Evolutionary conservation across 805 yeast species (phyloP), one percentile per base, ranked within the genome.

Genomic region (Dipodascopsis uninucleata): DNA sequence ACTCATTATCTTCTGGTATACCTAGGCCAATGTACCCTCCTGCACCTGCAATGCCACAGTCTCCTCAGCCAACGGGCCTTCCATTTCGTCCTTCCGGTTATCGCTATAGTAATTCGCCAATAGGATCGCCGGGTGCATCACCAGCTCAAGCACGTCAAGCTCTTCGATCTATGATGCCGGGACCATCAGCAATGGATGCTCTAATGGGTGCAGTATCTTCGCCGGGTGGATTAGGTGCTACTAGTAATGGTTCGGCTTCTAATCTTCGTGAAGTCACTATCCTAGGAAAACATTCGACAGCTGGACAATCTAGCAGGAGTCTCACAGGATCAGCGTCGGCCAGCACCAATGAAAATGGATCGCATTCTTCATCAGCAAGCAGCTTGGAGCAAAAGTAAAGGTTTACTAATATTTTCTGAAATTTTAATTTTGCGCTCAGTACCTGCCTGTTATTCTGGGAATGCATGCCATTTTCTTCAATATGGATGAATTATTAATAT

Each of bases 111-210:
- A 18, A 14, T 12, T 43, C 36, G 6, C 39, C n/a, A 14, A 43
- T 17, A 29, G 41, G 33, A 22, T 40, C 40, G n/a, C 38, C 31
- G 16, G 12, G 25, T 29, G 22, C 42, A 7, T 40, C 49, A 16
- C 39, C 25, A 17, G 20, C 31, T 23, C 45, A 49, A 3, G 43
- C 43, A 4, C 47, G 46, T 20, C 12, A 12, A 12, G 36, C 28
- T 35, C 21, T 50, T 26, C 34, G 41, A n/a, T 29, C 43, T 22
- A 40, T 45, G 26, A 42, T 17, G 45, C 29, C 18, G 5, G 52
- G 55, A 9, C 53, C 53, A 20, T 21, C 44, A 9, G 48, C 55
- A 7, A 50, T 50, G 55, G 55, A 50, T 18, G 40, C 47, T 9
- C 35, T 50, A 36, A 28, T 38, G 33, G 10, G 42, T 5, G 50